Base-by-base conservation (phyloP, 495 filamentous ascomycete genomes). In the Diplogelasinospora grovesii region DNA sequence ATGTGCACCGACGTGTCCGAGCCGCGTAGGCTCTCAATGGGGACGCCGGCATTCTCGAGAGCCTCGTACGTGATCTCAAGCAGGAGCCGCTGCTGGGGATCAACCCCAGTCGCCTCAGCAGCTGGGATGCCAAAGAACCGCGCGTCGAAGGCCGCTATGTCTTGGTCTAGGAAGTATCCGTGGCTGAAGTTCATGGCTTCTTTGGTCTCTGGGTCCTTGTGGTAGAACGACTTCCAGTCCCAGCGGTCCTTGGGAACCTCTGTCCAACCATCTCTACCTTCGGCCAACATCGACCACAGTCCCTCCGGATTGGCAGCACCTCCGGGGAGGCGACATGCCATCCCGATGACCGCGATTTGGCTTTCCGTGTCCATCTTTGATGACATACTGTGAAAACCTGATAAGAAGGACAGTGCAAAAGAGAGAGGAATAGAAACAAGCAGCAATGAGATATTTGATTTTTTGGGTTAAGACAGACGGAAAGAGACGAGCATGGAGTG, bases 51-150 rank as follows among this genome's bases (percentile, higher is more conserved):
- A 68, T 82, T 84, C 53, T 92, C 86, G 4, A 90, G 67, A 1
- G 86, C 86, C 45, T 89, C 83, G 49, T 88, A 89, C 1, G 82
- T 82, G 31, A 80, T 85, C 27, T 83, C 74, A 5, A 92, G 66
- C 0, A 83, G 79, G 27, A 88, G 60, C 18, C 86, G 75, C 51
- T 88, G 85, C 50, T 85, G 84, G 3, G 86, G 86, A 54, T 89
- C 86, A 24, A 46, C 41, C 10, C 24, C 27, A 8, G 83, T 80
- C 27, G 86, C 81, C 30, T 79, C 75, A 4, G 61, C 55, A 4
- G 68, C 57, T 3, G 68, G 71, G 21, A 81, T 70, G 6, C 62
- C 63, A 54, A 83, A 83, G 59, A 82, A 82, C 3, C 56, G 56
- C 1, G 60, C 59, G 29, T 64, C 75, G 46, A 80, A 80, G 1